Evolutionary conservation across 257 asterid genomes (phyloP).

Genomic region (Solanum tarijense): DNA sequence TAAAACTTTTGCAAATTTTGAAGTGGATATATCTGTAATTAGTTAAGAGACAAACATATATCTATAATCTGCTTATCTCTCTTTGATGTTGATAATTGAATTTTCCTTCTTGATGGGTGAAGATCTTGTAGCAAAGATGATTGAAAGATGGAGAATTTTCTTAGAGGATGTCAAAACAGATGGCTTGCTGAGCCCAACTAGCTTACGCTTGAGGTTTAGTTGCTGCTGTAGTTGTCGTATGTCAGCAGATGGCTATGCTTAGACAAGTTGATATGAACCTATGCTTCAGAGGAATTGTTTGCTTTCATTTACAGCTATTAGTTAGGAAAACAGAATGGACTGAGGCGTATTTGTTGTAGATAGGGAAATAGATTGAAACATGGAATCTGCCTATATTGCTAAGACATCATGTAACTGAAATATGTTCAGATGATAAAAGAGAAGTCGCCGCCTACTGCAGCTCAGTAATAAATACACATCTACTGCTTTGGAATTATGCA

Average conservation of each 20-base stretch:
- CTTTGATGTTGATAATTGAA: not conserved
- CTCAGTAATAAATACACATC: not conserved
- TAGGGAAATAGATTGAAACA: not conserved
- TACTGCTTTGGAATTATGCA: not conserved
- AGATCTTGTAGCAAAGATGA: not conserved
- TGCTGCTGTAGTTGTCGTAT: not conserved
- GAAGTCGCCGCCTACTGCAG: not conserved
- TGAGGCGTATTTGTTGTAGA: not conserved
- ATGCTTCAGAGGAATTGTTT: not conserved
- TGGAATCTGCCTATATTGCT: not conserved
- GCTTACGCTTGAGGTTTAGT: not conserved
- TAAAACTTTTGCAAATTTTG: not conserved
- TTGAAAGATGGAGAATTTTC: not conserved
- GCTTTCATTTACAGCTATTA: not conserved
- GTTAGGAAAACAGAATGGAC: not conserved
- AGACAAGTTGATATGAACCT: not conserved
- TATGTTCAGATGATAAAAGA: not conserved
- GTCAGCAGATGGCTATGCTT: not conserved
- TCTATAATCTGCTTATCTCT: not conserved
- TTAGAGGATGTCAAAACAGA: not conserved
- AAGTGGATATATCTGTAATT: not conserved
- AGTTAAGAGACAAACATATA: not conserved
- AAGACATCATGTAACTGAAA: not conserved
- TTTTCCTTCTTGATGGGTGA: not conserved
- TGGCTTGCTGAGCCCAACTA: not conserved